Conservation (phyloP, 805 yeast genomes). For the Hanseniaspora opuntiae region DNA sequence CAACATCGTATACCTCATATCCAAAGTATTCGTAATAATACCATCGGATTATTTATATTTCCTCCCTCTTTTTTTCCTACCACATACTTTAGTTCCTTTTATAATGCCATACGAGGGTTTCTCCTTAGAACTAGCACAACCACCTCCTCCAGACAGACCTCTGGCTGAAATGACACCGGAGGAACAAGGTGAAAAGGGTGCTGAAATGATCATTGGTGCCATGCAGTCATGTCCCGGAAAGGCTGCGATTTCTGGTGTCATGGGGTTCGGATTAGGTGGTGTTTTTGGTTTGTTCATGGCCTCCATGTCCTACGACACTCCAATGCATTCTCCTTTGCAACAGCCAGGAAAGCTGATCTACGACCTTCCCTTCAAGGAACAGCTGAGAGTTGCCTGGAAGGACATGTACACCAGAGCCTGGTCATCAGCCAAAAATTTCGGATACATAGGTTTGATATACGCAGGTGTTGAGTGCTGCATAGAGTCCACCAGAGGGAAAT, state of each 20-base stretch:
- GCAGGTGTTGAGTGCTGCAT: constrained; percentile 86
- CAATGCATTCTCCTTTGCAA: constrained; percentile 23
- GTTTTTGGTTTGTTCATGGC: constrained; percentile 93
- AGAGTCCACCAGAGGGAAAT: constrained; percentile 76
- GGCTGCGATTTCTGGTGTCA: constrained; percentile 77
- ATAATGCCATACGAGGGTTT: constrained; percentile 31
- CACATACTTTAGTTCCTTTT: not conserved
- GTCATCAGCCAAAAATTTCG: constrained; percentile 84
- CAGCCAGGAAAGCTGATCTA: constrained; percentile 37
- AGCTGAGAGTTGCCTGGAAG: constrained; percentile 74
- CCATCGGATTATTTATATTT: no score
- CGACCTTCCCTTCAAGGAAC: constrained; percentile 82
- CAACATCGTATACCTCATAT: no score
- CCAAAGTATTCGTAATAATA: no score
- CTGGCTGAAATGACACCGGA: constrained; percentile 69
- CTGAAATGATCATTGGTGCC: constrained; percentile 63
- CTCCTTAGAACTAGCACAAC: constrained; percentile 29
- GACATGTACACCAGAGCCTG: constrained; percentile 89
- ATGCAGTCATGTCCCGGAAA: constrained; percentile 95
- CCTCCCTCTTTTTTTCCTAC: not conserved
- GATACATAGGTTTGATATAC: constrained; percentile 79
- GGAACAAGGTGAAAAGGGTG: constrained; percentile 87
- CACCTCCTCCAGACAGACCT: constrained; percentile 35
- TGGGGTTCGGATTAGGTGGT: constrained; percentile 91
- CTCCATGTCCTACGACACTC: constrained; percentile 34